These are phyloP conservation scores for Strobilomyces echinocephalus DNA, from an alignment of 768 basidiomycete species.

Conservation along the genomic window DNA sequence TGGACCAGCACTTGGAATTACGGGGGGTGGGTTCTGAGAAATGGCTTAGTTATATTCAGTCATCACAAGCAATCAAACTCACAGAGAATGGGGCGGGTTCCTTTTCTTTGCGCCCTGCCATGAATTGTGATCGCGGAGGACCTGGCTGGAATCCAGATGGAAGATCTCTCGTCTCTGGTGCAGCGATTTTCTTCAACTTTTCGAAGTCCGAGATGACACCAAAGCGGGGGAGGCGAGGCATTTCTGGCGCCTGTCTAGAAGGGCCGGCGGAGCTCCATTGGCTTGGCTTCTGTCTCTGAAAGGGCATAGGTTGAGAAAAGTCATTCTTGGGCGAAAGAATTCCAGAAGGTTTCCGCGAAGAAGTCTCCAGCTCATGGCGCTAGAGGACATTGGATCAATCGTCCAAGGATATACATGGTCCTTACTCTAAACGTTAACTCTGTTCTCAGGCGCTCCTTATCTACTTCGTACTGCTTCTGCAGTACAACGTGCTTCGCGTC, in stretches of 20 bases:
- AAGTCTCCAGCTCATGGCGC: constrained; percentile 67
- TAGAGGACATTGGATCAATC: constrained; percentile 27
- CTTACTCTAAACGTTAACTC: constrained; percentile 66
- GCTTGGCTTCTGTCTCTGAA: constrained; percentile 38
- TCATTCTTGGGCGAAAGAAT: constrained; percentile 46
- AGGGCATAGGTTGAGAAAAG: constrained; percentile 35
- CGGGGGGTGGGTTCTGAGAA: constrained; percentile 8
- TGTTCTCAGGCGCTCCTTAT: constrained; percentile 66
- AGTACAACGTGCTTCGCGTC: constrained; percentile 51
- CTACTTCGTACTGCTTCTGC: constrained; percentile 60
- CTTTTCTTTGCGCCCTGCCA: constrained; percentile 16
- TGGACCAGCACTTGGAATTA: constrained; percentile 26
- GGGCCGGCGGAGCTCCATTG: constrained; percentile 25
- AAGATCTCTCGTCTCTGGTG: constrained; percentile 16
- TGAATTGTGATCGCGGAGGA: constrained; percentile 17
- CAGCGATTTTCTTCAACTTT: constrained; percentile 13
- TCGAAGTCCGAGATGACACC: constrained; percentile 25
- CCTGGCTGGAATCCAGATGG: constrained; percentile 26
- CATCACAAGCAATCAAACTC: not conserved
- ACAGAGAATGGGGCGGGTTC: constrained; percentile 7
- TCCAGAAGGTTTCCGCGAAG: constrained; percentile 45
- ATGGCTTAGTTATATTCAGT: not conserved
- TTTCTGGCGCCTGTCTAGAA: constrained; percentile 31
- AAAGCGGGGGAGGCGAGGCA: constrained; percentile 37
- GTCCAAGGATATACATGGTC: constrained; percentile 2